These are phyloP conservation scores for Phytophthora pisi DNA, from an alignment of 352 stramenopile genomes.

Conservation along the genomic window DNA sequence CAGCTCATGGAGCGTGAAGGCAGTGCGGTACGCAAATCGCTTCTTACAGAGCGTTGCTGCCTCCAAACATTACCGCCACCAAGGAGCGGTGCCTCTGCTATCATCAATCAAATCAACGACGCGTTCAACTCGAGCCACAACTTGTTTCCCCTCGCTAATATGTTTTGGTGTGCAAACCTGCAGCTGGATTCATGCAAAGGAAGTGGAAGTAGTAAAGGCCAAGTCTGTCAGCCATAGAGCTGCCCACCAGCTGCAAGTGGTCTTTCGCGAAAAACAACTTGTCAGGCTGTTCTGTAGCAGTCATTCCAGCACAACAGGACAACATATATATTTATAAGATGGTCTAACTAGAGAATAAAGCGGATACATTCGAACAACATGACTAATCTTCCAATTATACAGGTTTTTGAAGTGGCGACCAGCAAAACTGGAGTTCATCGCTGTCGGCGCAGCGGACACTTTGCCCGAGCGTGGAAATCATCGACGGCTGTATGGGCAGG, in stretches of 20 bases:
- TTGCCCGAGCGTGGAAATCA: conserved; percentile 6
- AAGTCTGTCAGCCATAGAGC: conserved; percentile 11
- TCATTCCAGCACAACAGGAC: conserved; percentile 1
- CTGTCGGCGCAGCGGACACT: not conserved
- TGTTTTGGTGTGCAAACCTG: conserved; percentile 3
- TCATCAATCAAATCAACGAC: conserved; percentile 15
- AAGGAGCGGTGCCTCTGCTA: conserved; percentile 14
- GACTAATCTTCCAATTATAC: not conserved
- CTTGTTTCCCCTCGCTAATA: not conserved
- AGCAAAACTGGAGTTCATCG: conserved; percentile 9
- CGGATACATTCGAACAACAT: not conserved
- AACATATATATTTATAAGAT: not conserved
- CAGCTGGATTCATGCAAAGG: conserved; percentile 22
- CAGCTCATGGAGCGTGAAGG: not conserved
- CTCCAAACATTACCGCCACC: conserved; percentile 5
- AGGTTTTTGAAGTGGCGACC: conserved; percentile 22
- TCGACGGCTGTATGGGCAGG: conserved; percentile 9
- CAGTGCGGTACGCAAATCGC: not conserved
- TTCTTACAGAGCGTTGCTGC: not conserved
- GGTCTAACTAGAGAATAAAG: not conserved
- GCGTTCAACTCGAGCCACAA: conserved; percentile 13
- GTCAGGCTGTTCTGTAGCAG: conserved; percentile 16
- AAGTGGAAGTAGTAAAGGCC: conserved; percentile 7
- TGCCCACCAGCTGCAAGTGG: conserved; percentile 18
- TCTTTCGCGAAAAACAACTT: conserved; percentile 30